Evolutionary conservation across 2,329 filamentous ascomycete genomes (phyloP).

Genomic region (Phaeoacremonium minimum): DNA sequence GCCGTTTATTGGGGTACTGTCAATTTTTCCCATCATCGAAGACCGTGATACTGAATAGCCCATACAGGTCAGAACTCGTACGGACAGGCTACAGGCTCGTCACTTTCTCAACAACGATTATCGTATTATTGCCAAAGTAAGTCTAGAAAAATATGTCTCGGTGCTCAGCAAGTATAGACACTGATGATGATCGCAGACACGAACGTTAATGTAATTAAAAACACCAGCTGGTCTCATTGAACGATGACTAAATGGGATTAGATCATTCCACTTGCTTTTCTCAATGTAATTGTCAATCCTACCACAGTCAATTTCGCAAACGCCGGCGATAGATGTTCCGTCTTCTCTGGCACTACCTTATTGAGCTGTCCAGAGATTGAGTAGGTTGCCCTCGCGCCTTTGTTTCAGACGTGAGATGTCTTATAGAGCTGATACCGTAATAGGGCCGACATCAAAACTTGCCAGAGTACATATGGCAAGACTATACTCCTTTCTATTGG

Average conservation of each 20-base stretch:
- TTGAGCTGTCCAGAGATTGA: constrained; percentile 61
- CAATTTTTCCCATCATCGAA: not conserved
- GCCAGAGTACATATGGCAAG: constrained; percentile 60
- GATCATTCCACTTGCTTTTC: constrained; percentile 62
- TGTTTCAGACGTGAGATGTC: too few relatives aligned
- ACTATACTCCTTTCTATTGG: constrained; percentile 70
- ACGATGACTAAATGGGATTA: constrained; percentile 16
- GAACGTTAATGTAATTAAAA: constrained; percentile 40
- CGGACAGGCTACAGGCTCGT: constrained; percentile 34
- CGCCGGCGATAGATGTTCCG: constrained; percentile 55
- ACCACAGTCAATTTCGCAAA: constrained; percentile 62
- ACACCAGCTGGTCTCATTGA: not conserved
- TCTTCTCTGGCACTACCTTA: constrained; percentile 52
- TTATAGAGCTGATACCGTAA: not conserved
- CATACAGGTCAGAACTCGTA: constrained; percentile 58
- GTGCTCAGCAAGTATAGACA: not conserved
- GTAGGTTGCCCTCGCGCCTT: too few relatives aligned
- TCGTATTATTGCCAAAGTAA: constrained; percentile 55
- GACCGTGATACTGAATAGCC: not conserved
- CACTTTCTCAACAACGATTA: constrained; percentile 53
- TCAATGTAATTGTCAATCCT: constrained; percentile 45
- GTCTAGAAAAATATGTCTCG: constrained; percentile 18
- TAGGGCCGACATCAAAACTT: constrained; percentile 49
- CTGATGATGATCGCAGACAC: constrained; percentile 26
- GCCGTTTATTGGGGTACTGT: constrained; percentile 64